Base-by-base conservation (phyloP, 768 basidiomycete genomes). In the Mrakia hoshinonis region DNA sequence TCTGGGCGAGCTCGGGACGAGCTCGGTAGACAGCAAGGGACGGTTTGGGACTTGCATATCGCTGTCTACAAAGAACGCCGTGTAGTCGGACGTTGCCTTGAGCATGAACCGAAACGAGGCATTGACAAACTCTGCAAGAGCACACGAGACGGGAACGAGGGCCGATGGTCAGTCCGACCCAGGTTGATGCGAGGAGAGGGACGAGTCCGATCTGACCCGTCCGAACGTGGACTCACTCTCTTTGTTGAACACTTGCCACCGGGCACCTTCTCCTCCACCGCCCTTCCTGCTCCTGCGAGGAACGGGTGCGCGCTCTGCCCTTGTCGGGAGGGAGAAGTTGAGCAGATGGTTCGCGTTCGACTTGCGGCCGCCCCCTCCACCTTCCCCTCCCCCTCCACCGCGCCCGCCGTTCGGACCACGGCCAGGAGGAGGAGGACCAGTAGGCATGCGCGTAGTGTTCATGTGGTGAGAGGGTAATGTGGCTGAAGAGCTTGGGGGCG, bases 91-190 rank as follows among this genome's bases (percentile, higher is more conserved):
- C 49, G 83, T 86, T 2, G 95, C 95, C 76, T 92, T 91, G 88
- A 97, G 88, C 51, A 98, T 85, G 79, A 97, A 98, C 71, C 92
- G 85, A 81, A 94, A 96, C 78, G 94, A 92, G 11, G 94, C 93
- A 80, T 98, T 96, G 75, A 97, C 87, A 78, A 92, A 98, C 75
- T 89, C 92, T 93, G 78, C n/a, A 51, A n/a, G 65, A 47, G 67
- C n/a, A 18, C 46, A 15, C 34, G 48, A 10, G 31, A 36, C 67
- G 15, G 68, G 3, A 70, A 68, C 1, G 70, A n/a, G 24, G 55
- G 69, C 26, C 52, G 60, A 49, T 58, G 43, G 36, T 66, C 61
- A 48, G 48, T 55, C 13, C 22, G n/a, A 24, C 15, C 18, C 13
- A 49, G 47, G 62, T 22, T 29, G 61, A 13, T 18, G 48, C 38